A percentile compares a stretch with the other conserved stretches of the same genome.
These are phyloP conservation scores for Verticillium tricorpus DNA, from an alignment of 2,329 filamentous ascomycete genomes.

Conservation along the genomic window DNA sequence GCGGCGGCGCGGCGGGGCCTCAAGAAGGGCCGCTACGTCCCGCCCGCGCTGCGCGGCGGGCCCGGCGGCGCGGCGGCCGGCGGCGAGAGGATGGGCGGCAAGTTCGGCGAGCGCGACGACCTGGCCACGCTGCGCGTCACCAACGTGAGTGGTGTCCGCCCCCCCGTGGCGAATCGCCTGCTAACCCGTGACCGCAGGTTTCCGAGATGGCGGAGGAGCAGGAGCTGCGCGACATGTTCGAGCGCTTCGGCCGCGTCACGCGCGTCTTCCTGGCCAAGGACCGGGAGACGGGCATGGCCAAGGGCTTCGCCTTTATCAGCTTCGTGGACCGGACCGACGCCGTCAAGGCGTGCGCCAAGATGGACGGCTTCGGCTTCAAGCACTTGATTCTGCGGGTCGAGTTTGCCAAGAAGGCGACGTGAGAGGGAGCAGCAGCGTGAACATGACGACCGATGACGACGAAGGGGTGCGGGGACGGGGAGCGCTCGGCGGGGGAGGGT, in stretches of 20 bases:
- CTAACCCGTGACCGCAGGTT: slow-evolving; percentile 52
- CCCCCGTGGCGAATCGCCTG: no score
- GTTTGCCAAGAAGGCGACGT: slow-evolving; percentile 72
- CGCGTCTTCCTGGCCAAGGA: slow-evolving; percentile 98
- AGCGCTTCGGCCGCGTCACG: slow-evolving; percentile 93
- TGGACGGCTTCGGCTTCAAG: slow-evolving; percentile 92
- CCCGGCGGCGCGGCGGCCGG: slow-evolving; percentile 47
- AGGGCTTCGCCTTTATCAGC: slow-evolving; percentile 98
- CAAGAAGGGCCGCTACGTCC: slow-evolving; percentile 84
- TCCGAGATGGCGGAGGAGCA: slow-evolving; percentile 96
- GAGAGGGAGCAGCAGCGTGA: slow-evolving; percentile 7
- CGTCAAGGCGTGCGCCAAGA: slow-evolving; percentile 89
- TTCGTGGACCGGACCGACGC: slow-evolving; percentile 89
- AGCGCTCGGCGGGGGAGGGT: not conserved
- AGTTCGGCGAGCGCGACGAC: slow-evolving; percentile 91
- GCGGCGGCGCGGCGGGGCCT: slow-evolving; percentile 57
- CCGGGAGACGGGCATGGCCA: slow-evolving; percentile 89
- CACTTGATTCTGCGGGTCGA: slow-evolving; percentile 83
- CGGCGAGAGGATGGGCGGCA: slow-evolving; percentile 85
- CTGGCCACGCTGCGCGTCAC: slow-evolving; percentile 94
- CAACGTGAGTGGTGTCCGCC: slow-evolving; percentile 72
- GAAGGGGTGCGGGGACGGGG: not conserved
- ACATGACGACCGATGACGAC: not conserved
- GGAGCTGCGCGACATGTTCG: slow-evolving; percentile 96
- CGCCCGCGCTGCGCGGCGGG: slow-evolving; percentile 81